Conservation (phyloP, 2,329 filamentous ascomycete species). For the Zymoseptoria pseudotritici region DNA sequence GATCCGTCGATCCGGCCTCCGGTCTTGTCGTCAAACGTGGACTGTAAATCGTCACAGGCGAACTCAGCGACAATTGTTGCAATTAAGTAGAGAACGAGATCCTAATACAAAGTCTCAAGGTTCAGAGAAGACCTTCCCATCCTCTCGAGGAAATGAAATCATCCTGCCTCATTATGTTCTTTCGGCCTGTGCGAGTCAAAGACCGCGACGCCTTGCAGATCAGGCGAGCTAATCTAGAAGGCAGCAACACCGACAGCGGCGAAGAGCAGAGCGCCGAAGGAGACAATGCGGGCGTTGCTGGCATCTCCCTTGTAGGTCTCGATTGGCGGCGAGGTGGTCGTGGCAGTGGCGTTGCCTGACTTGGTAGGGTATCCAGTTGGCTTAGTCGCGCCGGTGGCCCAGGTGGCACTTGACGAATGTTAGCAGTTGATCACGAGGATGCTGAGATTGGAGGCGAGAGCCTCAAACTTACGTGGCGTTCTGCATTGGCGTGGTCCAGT, state of each 20-base stretch:
- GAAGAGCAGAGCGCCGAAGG: not conserved
- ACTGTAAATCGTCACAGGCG: not conserved
- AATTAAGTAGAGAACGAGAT: not conserved
- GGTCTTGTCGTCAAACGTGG: too few relatives aligned
- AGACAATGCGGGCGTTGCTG: not conserved
- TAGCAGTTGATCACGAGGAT: not conserved
- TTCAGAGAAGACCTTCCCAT: not conserved
- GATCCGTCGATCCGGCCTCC: too few relatives aligned
- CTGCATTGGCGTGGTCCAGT: not conserved
- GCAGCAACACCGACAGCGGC: not conserved
- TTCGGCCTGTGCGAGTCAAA: not conserved
- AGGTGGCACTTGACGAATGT: not conserved
- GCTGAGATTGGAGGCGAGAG: not conserved
- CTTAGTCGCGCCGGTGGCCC: not conserved
- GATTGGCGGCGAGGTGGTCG: not conserved
- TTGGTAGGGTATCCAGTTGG: not conserved
- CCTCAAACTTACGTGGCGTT: not conserved
- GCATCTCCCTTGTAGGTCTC: not conserved
- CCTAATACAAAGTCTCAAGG: not conserved
- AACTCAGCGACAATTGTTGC: not conserved
- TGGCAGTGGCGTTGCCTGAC: not conserved
- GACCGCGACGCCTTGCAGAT: not conserved
- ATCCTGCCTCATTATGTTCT: not conserved
- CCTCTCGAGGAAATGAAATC: not conserved
- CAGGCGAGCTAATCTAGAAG: not conserved